These are phyloP conservation scores for Micractinium conductrix DNA, from an alignment of 139 green algal genomes.

Conservation along the genomic window DNA sequence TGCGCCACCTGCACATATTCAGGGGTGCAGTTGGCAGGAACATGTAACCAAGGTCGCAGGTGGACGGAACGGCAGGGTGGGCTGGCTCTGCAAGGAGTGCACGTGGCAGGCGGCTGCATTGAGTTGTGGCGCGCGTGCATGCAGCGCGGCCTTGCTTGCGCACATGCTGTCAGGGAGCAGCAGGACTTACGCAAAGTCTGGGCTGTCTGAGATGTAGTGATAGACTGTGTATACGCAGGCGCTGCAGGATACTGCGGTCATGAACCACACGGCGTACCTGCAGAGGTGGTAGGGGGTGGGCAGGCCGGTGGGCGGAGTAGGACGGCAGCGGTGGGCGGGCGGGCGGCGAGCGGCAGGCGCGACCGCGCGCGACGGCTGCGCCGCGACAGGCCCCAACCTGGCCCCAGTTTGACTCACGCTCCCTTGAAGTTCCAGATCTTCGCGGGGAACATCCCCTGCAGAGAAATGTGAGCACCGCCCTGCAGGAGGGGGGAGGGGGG, in stretches of 20 bases:
- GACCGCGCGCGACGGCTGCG: neutral
- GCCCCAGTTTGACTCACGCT: constrained; percentile 2
- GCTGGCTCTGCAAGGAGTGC: no score
- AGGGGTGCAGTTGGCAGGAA: no score
- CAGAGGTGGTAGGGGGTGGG: no score
- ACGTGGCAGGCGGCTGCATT: no score
- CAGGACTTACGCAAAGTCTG: constrained; percentile 5
- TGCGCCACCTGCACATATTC: constrained; percentile 16
- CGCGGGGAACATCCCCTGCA: neutral
- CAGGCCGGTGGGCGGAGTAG: neutral
- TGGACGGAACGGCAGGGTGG: no score
- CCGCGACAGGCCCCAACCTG: no score
- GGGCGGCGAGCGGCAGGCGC: neutral
- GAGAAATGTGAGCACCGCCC: neutral
- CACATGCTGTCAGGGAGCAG: no score
- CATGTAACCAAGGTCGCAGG: no score
- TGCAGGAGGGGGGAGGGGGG: no score
- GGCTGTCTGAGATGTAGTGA: constrained; percentile 9
- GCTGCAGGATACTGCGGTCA: constrained; percentile 11
- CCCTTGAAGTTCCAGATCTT: constrained; percentile 11
- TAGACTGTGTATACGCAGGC: constrained; percentile 1
- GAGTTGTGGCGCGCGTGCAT: no score
- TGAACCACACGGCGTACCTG: constrained; percentile 7
- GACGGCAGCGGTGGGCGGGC: neutral
- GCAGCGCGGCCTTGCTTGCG: no score